These are phyloP conservation scores for Pythium diclinum DNA, from an alignment of 352 stramenopile species.

Conservation along the genomic window DNA sequence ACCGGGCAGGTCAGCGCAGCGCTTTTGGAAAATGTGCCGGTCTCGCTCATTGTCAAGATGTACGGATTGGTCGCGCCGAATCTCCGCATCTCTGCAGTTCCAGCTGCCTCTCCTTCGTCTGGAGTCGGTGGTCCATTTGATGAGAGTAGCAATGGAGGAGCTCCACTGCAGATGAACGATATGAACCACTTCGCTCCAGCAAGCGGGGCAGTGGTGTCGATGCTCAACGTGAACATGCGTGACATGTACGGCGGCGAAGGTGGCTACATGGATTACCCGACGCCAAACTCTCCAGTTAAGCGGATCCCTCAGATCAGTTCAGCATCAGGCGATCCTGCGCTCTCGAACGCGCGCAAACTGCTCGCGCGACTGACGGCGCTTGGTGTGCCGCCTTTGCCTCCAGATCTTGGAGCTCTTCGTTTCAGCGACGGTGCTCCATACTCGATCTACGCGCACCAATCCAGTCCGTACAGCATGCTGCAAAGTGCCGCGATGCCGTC, in stretches of 20 bases:
- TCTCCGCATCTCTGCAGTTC: conserved; percentile 46
- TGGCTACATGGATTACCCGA: conserved; percentile 52
- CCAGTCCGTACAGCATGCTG: conserved; percentile 58
- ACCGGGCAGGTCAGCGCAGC: conserved; percentile 24
- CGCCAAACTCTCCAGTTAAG: conserved; percentile 60
- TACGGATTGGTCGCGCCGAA: conserved; percentile 78
- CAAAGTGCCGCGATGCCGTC: conserved; percentile 15
- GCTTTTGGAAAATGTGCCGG: conserved; percentile 68
- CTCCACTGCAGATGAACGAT: conserved; percentile 40
- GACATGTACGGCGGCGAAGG: conserved; percentile 76
- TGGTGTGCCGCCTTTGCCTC: conserved; percentile 90
- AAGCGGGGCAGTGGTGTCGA: conserved; percentile 56
- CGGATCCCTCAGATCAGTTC: conserved; percentile 39
- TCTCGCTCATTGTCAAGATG: conserved; percentile 78
- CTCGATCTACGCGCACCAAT: conserved; percentile 76
- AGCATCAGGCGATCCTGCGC: conserved; percentile 76
- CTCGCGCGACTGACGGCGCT: conserved; percentile 90
- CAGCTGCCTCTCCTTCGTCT: conserved; percentile 31
- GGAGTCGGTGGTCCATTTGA: conserved; percentile 20
- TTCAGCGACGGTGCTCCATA: conserved; percentile 61
- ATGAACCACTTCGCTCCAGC: conserved; percentile 54
- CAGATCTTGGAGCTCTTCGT: conserved; percentile 84
- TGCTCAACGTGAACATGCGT: conserved; percentile 77
- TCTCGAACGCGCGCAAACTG: conserved; percentile 82
- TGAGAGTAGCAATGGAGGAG: conserved; percentile 15